Evolutionary conservation across 2,329 filamentous ascomycete genomes (phyloP).

Genomic region (Biscogniauxia mediterranea): DNA sequence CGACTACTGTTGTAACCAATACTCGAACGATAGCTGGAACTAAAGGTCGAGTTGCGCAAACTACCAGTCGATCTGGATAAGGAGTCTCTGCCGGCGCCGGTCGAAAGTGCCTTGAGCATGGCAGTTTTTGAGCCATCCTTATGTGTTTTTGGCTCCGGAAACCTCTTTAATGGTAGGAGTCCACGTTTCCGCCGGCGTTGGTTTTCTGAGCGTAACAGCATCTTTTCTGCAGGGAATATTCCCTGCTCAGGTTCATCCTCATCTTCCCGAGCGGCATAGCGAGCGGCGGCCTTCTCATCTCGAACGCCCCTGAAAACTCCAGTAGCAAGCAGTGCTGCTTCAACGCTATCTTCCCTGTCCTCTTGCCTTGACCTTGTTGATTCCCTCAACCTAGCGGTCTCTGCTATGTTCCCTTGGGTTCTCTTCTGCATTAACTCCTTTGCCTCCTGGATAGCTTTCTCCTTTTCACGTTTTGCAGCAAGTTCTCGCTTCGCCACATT

Average conservation of each 20-base stretch:
- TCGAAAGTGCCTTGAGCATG: slow-evolving; percentile 28
- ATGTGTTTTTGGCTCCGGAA: slow-evolving; percentile 23
- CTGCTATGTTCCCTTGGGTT: slow-evolving; percentile 18
- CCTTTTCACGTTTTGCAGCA: slow-evolving; percentile 19
- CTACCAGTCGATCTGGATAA: slow-evolving; percentile 32
- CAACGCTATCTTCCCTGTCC: slow-evolving; percentile 22
- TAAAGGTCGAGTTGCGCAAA: slow-evolving; percentile 33
- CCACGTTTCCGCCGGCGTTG: slow-evolving; percentile 29
- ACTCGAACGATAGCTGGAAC: slow-evolving; percentile 35
- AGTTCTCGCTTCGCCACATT: slow-evolving; percentile 27
- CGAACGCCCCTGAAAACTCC: slow-evolving; percentile 28
- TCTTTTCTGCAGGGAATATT: slow-evolving; percentile 19
- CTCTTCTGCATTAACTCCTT: slow-evolving; percentile 25
- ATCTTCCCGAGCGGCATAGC: slow-evolving; percentile 20
- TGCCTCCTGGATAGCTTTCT: slow-evolving; percentile 21
- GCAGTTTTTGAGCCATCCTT: slow-evolving; percentile 33
- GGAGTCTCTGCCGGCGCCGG: slow-evolving; percentile 24
- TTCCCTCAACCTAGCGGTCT: slow-evolving; percentile 18
- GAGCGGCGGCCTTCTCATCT: slow-evolving; percentile 28
- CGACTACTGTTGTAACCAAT: slow-evolving; percentile 33
- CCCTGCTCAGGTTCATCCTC: slow-evolving; percentile 10
- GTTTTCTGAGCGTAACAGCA: slow-evolving; percentile 29
- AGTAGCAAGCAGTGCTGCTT: slow-evolving; percentile 30
- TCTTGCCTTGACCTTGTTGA: slow-evolving; percentile 16
- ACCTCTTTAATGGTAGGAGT: slow-evolving; percentile 25